These are phyloP conservation scores for Teratosphaeriaceae sp. DNA, from an alignment of 2,329 filamentous ascomycete species.

Conservation along the genomic window DNA sequence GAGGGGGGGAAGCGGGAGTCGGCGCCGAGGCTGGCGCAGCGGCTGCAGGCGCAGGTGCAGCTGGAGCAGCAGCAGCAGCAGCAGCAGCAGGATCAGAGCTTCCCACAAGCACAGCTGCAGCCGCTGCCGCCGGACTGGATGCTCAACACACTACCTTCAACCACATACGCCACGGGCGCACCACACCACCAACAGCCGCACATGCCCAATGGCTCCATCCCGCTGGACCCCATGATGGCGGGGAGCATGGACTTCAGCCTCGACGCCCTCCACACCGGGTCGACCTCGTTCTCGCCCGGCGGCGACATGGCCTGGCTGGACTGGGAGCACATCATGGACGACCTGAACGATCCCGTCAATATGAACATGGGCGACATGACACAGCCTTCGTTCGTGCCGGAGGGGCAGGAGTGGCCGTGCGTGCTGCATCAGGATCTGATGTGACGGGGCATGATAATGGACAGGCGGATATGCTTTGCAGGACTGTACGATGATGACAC, in stretches of 20 bases:
- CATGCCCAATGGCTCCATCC: conserved; percentile 1
- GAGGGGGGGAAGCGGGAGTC: conserved; percentile 12
- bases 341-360: conserved; percentile 3
- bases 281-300: background rate
- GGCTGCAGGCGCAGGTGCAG: background rate
- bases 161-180: background rate
- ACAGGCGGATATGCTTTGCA: too few relatives aligned
- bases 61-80: background rate
- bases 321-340: conserved; percentile 15
- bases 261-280: background rate
- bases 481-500: too few relatives aligned
- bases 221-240: conserved; percentile 6
- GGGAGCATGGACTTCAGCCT: conserved; percentile 1
- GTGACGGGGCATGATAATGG: background rate
- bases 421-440: conserved; percentile 1
- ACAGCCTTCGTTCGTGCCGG: background rate
- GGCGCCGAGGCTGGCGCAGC: background rate
- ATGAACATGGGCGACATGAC: conserved; percentile 3
- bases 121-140: background rate
- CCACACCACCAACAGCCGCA: conserved; percentile 4
- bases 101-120: background rate
- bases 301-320: conserved; percentile 10
- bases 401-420: conserved; percentile 1
- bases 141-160: background rate
- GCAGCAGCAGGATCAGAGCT: background rate